phyloP scores from a whole-genome alignment of 768 basidiomycete species.

The Tricholoma terreum region DNA sequence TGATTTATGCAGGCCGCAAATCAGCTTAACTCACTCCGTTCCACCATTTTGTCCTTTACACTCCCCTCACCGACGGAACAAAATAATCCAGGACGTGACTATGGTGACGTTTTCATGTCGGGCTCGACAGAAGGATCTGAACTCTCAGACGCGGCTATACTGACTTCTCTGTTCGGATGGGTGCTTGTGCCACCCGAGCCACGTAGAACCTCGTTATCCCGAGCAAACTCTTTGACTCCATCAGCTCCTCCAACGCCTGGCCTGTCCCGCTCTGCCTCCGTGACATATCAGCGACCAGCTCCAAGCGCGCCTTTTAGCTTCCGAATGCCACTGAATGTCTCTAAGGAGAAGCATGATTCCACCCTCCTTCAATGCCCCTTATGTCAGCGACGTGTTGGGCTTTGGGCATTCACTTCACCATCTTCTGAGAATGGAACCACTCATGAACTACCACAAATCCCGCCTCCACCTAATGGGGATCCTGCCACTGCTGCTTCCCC shows the following conservation, averaged over 20 bases:
- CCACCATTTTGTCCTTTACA: conserved; percentile 41
- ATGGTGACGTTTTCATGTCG: conserved; percentile 15
- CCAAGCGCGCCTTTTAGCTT: conserved; percentile 20
- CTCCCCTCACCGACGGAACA: conserved; percentile 5
- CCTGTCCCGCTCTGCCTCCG: conserved; percentile 13
- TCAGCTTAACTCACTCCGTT: conserved; percentile 52
- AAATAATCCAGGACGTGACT: conserved; percentile 1
- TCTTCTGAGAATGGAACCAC: conserved; percentile 4
- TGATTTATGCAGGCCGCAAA: conserved; percentile 43
- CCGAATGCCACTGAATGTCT: conserved; percentile 24
- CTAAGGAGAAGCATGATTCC: conserved; percentile 38
- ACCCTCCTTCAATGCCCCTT: conserved; percentile 61
- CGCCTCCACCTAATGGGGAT: not conserved
- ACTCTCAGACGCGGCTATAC: conserved; percentile 40
- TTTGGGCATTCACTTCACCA: conserved; percentile 62
- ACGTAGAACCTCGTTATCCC: conserved; percentile 29
- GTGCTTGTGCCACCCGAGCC: conserved; percentile 36
- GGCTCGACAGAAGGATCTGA: conserved; percentile 11
- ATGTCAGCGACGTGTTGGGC: conserved; percentile 75
- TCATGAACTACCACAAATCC: not conserved
- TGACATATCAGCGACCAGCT: conserved; percentile 10
- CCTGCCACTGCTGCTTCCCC: conserved; percentile 6
- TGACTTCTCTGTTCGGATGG: conserved; percentile 53
- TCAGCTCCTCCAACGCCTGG: conserved; percentile 29
- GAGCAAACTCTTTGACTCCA: conserved; percentile 28